Base-by-base conservation (phyloP, 2,329 filamentous ascomycete genomes). In the Cytospora piceae region DNA sequence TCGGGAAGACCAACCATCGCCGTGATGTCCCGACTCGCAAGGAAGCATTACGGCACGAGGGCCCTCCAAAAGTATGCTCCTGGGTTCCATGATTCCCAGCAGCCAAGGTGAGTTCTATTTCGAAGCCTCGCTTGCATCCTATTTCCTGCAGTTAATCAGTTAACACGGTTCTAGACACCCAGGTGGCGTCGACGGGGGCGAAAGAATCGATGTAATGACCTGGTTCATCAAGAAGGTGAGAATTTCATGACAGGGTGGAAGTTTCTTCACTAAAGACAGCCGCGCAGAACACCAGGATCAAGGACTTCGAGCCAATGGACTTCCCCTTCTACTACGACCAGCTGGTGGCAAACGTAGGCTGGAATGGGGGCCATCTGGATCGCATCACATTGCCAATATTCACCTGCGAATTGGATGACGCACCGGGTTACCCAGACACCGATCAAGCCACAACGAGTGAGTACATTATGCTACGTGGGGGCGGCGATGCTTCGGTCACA, bases 271-370 rank as follows among this genome's bases (percentile, higher is more conserved):
- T 20, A 29, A 29, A 29, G 17, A 20, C 15, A 15, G 39, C 4
- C 17, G 39, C 39, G 17, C 53, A 55, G 53, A 55, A 55, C 29
- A 31, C 53, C 27, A 9, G 53, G 29, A 32, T 55, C 53, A 55
- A 20, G 53, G 53, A 55, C 17, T 31, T 32, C 32, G 27, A 55
- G 53, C 27, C 24, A n/a, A 31, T 17, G 53, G 53, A 27, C 20
- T 55, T 55, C 29, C 27, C 12, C n/a, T 55, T 55, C 27, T 55
- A 55, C 32, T 55, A 55, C n/a, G 53, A 55, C 20, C 53, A 55
- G 29, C 14, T 9, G 24, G 53, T 55, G 8, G 14, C 14, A 8
- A 55, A 20, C 9, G 29, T 32, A 6, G 53, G 34, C 7, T 55
- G 29, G 24, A 55, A 55, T 34, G 53, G 53, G 17, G 27, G 53